Conservation (phyloP, 2,329 filamentous ascomycete genomes). For the Geosmithia flava region DNA sequence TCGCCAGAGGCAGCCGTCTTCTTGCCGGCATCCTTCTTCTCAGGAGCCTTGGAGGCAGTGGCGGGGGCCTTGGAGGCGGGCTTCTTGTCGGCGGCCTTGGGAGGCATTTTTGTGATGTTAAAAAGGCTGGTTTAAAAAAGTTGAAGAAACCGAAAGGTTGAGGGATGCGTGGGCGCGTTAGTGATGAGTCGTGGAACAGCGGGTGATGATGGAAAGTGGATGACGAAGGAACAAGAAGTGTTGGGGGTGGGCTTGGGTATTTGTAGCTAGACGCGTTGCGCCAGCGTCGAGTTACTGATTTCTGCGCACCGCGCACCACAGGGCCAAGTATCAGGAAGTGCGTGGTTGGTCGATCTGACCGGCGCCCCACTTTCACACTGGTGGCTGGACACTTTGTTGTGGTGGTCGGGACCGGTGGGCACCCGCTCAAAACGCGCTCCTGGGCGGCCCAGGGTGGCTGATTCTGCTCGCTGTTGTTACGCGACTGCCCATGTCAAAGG, state of each 20-base stretch:
- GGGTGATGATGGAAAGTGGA: conserved; percentile 27
- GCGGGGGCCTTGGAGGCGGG: conserved; percentile 93
- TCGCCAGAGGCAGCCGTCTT: conserved; percentile 94
- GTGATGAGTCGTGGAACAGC: conserved; percentile 8
- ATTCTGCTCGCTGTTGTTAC: not conserved
- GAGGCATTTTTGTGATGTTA: conserved; percentile 60
- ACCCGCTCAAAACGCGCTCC: not conserved
- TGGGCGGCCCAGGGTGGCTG: not conserved
- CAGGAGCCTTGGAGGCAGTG: conserved; percentile 54
- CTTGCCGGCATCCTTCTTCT: conserved; percentile 99
- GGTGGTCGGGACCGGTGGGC: not conserved
- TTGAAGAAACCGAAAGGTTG: conserved; percentile 1
- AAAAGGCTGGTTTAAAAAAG: conserved; percentile 6
- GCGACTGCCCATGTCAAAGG: not conserved
- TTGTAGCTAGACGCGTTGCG: conserved; percentile 47
- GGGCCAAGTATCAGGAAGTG: not conserved
- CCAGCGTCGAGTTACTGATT: conserved; percentile 47
- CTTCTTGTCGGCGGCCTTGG: conserved; percentile 98
- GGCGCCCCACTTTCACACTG: not conserved
- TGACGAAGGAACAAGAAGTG: conserved; percentile 29
- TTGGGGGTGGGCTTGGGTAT: conserved; percentile 41
- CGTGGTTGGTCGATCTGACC: conserved; percentile 1
- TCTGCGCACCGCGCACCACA: conserved; percentile 4
- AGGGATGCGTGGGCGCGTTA: conserved; percentile 7
- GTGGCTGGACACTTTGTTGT: not conserved